Conservation (phyloP, 805 yeast species). For the Candida nanaspora region DNA sequence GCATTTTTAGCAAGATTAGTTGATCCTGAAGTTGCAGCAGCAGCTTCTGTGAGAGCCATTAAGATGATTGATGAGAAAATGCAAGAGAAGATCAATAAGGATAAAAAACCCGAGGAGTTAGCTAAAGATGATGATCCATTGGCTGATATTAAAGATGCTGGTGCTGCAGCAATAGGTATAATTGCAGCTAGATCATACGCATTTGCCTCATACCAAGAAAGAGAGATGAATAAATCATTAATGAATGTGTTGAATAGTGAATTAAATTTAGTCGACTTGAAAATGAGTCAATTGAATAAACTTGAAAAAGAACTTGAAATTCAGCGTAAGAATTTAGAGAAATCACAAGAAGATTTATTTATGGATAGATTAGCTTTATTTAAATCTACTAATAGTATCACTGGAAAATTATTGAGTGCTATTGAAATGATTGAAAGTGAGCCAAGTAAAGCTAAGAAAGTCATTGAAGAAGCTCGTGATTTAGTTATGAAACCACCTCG, state of each 20-base stretch:
- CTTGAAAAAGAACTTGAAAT: conserved; percentile 60
- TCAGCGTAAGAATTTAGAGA: conserved; percentile 52
- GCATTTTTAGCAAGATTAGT: conserved; percentile 81
- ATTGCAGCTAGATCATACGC: conserved; percentile 74
- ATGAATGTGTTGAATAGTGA: conserved; percentile 54
- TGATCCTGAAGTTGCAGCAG: conserved; percentile 78
- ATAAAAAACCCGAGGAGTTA: conserved; percentile 13
- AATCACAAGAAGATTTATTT: conserved; percentile 60
- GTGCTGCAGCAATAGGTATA: conserved; percentile 64
- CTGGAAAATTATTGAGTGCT: conserved; percentile 37
- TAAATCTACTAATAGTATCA: conserved; percentile 45
- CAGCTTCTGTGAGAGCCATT: conserved; percentile 65
- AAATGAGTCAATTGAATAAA: conserved; percentile 49
- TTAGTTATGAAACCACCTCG: conserved; percentile 24
- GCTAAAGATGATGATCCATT: conserved; percentile 15
- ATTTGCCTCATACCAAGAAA: conserved; percentile 74
- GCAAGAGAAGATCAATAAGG: conserved; percentile 29
- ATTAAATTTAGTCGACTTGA: conserved; percentile 56
- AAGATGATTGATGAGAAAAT: conserved; percentile 38
- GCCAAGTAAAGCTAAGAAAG: conserved; percentile 7
- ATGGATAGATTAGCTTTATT: conserved; percentile 61
- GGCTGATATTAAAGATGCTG: conserved; percentile 46
- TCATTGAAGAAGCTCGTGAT: conserved; percentile 22
- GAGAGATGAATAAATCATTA: conserved; percentile 60
- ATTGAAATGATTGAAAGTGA: conserved; percentile 19